Conservation (phyloP, 2,329 filamentous ascomycete genomes). For the Niveomyces coronatus region DNA sequence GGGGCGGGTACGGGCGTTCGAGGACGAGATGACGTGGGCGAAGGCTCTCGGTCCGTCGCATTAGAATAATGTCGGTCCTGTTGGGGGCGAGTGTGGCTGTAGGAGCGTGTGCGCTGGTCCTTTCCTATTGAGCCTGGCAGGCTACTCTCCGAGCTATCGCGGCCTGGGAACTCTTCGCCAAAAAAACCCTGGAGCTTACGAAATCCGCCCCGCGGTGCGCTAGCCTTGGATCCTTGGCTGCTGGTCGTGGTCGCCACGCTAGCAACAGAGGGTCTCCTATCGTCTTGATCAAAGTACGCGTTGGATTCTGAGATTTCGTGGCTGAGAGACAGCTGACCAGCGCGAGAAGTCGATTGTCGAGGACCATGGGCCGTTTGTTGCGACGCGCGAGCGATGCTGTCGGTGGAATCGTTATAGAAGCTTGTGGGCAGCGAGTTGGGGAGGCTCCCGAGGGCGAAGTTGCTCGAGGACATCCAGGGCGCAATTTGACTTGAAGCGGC, state of each 20-base stretch:
- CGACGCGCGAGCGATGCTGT: constrained; percentile 50
- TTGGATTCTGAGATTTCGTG: constrained; percentile 52
- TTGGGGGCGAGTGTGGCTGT: constrained; percentile 48
- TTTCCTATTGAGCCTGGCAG: constrained; percentile 41
- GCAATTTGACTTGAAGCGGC: constrained; percentile 43
- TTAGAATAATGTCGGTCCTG: constrained; percentile 76
- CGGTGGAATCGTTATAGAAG: constrained; percentile 69
- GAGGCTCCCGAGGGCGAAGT: constrained; percentile 17
- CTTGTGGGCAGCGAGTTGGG: constrained; percentile 37
- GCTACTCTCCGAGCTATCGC: constrained; percentile 65
- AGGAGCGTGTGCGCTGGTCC: constrained; percentile 53
- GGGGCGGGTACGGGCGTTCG: constrained; percentile 79
- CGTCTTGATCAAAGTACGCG: constrained; percentile 55
- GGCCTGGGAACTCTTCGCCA: constrained; percentile 73
- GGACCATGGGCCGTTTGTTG: constrained; percentile 66
- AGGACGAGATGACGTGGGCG: constrained; percentile 66
- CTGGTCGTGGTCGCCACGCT: constrained; percentile 72
- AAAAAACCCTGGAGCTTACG: constrained; percentile 89
- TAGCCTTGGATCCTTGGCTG: constrained; percentile 71
- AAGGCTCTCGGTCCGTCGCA: constrained; percentile 61
- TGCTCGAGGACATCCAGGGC: constrained; percentile 46
- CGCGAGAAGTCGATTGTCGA: constrained; percentile 33
- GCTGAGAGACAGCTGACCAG: constrained; percentile 28
- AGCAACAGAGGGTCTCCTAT: constrained; percentile 75
- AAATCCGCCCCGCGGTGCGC: constrained; percentile 57